A percentile compares a stretch with the other conserved stretches of the same genome.
phyloP scores from a whole-genome alignment of 1,284 basidiomycete species.

The Cutaneotrichosporon cavernicola region DNA sequence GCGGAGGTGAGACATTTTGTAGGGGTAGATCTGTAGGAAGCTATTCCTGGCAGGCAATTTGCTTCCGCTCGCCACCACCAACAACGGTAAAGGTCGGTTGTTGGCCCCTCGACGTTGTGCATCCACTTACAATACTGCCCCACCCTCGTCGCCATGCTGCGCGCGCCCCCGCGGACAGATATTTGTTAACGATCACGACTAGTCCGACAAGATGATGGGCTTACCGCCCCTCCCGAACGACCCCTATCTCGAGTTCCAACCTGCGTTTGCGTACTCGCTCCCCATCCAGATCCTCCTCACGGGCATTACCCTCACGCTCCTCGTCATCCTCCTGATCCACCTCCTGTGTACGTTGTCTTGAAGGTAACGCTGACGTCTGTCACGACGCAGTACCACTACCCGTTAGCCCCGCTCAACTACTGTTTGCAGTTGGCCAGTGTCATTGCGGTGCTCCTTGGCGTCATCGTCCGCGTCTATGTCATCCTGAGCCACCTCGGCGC shows the following conservation, averaged over 20 bases:
- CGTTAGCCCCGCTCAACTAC: constrained; percentile 88
- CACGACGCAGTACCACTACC: constrained; percentile 94
- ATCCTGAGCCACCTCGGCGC: constrained; percentile 63
- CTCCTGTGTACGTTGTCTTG: constrained; percentile 61
- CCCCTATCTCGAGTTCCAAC: constrained; percentile 73
- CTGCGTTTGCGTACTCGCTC: constrained; percentile 76
- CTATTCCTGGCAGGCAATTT: neutral
- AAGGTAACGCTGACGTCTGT: constrained; percentile 51
- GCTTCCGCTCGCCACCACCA: neutral
- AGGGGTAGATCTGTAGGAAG: neutral
- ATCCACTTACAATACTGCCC: neutral
- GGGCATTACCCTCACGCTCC: constrained; percentile 82
- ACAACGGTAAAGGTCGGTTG: neutral
- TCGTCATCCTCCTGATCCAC: constrained; percentile 83
- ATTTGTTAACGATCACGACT: neutral
- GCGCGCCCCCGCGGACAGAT: neutral
- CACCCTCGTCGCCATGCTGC: neutral
- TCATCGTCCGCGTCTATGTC: constrained; percentile 73
- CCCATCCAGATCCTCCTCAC: constrained; percentile 87
- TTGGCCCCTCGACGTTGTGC: neutral
- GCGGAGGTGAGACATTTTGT: neutral
- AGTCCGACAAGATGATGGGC: neutral
- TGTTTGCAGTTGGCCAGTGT: constrained; percentile 81
- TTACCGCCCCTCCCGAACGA: constrained; percentile 51
- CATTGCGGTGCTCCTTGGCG: constrained; percentile 70